Percentiles rank a stretch among this genome's conserved stretches.
Conservation (phyloP, 139 green algal species). For the Tetradesmus lagerheimii region DNA sequence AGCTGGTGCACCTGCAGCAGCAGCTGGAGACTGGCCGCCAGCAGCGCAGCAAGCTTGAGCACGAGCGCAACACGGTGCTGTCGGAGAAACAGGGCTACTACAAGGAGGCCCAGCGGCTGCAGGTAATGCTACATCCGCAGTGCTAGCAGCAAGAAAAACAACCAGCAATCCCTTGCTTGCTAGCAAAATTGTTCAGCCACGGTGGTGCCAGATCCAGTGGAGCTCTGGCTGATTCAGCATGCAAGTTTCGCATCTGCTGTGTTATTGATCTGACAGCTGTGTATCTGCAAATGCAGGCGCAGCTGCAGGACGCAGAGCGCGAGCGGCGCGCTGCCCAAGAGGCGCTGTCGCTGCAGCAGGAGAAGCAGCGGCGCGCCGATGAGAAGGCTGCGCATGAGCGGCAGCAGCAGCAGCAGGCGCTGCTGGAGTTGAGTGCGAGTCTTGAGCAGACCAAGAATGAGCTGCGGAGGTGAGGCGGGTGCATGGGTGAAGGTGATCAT, state of each 20-base stretch:
- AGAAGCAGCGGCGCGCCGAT: neutral
- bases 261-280: no score
- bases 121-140: no score
- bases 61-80: neutral
- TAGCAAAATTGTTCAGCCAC: no score
- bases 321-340: constrained; percentile 3
- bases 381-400: neutral
- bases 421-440: neutral
- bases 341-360: constrained; percentile 4
- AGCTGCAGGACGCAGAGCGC: neutral
- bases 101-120: neutral
- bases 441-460: constrained; percentile 12
- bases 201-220: no score
- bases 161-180: no score
- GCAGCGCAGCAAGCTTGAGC: constrained; percentile 13
- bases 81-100: neutral
- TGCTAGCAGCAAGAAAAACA: no score
- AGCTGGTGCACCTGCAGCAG: neutral
- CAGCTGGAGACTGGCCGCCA: constrained; percentile 4
- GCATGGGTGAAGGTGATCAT: no score
- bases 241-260: no score
- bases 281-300: no score
- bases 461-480: neutral
- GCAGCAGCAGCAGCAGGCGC: neutral
- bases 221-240: no score